A percentile compares a stretch with the other conserved stretches of the same genome.
These are phyloP conservation scores for Carpinus viminea DNA, from an alignment of 306 rosid species.

Conservation along the genomic window DNA sequence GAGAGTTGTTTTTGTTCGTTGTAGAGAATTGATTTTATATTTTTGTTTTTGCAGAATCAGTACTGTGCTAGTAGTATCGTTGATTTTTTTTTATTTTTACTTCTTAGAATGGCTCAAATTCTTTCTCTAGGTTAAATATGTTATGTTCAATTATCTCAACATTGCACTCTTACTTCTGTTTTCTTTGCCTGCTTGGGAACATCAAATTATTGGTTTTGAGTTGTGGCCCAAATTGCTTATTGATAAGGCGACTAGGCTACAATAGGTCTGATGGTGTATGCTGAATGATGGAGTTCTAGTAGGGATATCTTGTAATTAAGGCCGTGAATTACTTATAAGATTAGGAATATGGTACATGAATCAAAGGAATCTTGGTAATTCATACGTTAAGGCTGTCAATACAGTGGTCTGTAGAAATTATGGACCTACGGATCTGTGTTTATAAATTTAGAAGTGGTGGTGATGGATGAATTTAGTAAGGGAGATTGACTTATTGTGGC, in stretches of 20 bases:
- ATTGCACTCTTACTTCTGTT: too few relatives aligned
- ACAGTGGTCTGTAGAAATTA: not conserved
- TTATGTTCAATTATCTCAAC: not conserved
- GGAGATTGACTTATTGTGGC: not conserved
- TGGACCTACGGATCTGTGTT: too few relatives aligned
- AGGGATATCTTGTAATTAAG: not conserved
- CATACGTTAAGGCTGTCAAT: not conserved
- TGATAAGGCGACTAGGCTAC: not conserved
- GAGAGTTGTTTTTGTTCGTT: not conserved
- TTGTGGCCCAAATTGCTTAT: not conserved
- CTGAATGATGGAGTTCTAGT: not conserved
- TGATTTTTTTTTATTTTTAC: not conserved
- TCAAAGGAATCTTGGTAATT: not conserved
- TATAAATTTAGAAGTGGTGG: not conserved
- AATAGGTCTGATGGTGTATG: not conserved
- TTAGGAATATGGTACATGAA: not conserved
- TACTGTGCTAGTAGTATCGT: not conserved
- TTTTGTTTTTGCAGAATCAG: not conserved
- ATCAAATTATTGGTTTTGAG: not conserved
- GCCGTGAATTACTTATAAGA: not conserved
- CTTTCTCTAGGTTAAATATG: not conserved
- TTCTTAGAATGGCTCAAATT: not conserved
- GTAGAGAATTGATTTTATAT: not conserved
- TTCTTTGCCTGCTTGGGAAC: not conserved
- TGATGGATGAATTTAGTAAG: too few relatives aligned